Percentiles rank a stretch among this genome's conserved stretches.
Evolutionary conservation across 805 yeast species (phyloP).

Genomic region (Cyberlindnera euphorbiiphila): DNA sequence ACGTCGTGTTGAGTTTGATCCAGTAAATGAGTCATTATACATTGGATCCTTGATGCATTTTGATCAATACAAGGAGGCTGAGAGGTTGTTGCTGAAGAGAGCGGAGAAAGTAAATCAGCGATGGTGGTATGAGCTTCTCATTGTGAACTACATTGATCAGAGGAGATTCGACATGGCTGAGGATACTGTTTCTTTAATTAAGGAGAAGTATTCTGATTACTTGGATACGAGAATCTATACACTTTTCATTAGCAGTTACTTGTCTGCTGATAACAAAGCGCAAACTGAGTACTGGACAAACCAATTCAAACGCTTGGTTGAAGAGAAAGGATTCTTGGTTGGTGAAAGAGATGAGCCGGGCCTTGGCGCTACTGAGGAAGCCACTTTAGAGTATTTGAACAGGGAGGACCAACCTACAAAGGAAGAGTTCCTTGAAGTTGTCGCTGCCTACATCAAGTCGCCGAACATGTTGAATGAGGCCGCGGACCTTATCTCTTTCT

Average conservation of each 20-base stretch:
- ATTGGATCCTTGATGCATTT: conserved; percentile 40
- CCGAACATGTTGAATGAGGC: not conserved
- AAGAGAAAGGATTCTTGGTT: conserved; percentile 24
- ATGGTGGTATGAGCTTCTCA: conserved; percentile 54
- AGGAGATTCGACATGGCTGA: conserved; percentile 36
- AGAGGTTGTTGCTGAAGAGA: conserved; percentile 31
- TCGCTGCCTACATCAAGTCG: conserved; percentile 25
- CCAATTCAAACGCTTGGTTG: conserved; percentile 27
- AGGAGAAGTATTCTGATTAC: conserved; percentile 27
- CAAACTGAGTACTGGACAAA: conserved; percentile 33
- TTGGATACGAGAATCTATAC: conserved; percentile 36
- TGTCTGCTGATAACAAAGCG: conserved; percentile 24
- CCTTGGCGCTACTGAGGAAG: conserved; percentile 27
- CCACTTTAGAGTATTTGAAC: conserved; percentile 30
- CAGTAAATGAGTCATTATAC: conserved; percentile 47
- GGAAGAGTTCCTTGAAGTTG: conserved; percentile 26
- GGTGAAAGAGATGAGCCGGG: conserved; percentile 16
- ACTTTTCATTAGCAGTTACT: conserved; percentile 33
- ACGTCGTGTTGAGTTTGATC: conserved; percentile 44
- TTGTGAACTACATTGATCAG: conserved; percentile 35
- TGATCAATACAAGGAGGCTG: conserved; percentile 35
- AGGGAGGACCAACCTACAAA: conserved; percentile 26
- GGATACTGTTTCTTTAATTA: conserved; percentile 28
- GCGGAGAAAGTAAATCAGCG: conserved; percentile 36
- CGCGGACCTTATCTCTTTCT: conserved; percentile 25